Base-by-base conservation (phyloP, 2,329 filamentous ascomycete genomes). In the Trichoderma lentiforme region DNA sequence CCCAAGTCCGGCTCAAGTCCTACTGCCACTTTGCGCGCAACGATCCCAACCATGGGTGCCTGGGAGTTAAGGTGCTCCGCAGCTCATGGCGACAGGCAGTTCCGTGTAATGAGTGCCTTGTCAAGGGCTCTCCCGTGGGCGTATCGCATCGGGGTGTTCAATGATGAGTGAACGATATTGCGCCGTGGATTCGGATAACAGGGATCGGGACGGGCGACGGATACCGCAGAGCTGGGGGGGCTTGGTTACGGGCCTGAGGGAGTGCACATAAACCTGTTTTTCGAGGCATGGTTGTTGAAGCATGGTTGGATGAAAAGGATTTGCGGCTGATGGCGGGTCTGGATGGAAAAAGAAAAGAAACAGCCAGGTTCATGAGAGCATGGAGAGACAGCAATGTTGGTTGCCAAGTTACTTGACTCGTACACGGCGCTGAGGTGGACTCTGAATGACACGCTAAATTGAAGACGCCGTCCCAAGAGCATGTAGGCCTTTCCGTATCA, bases 1-100 rank as follows among this genome's bases (percentile, higher is more conserved):
- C 84, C 6, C 82, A 83, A 18, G 81, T 86, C 30, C 87, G 89
- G 24, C 83, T 92, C 34, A 89, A 90, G 77, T 89, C 88, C 28
- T 87, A 93, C 80, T 95, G 92, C 80, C 92, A 94, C 81, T 90
- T 89, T 75, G 91, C 92, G 6, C 90, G 92, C 72, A 93, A 92
- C 78, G 90, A 93, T 75, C 88, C 88, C 1, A 85, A 87, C 73
- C 91, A 94, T 78, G 85, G 89, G 76, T 94, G 92, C 80, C 88
- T 88, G 74, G 86, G 89, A 12, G 88, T 93, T 70, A 91, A 92
- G 82, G 88, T 88, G 51, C 84, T 92, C 73, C 86, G 89, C 28
- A 83, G 89, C 73, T 88, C 88, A 77, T 89, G 87, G 84, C 83
- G 85, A 34, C 89, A 90, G 77, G 81, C 79, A 5, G 83, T 86